Percentiles rank a stretch among this genome's conserved stretches.
Evolutionary conservation across 2,329 filamentous ascomycete species (phyloP).

Genomic region (Erysiphe pisi): DNA sequence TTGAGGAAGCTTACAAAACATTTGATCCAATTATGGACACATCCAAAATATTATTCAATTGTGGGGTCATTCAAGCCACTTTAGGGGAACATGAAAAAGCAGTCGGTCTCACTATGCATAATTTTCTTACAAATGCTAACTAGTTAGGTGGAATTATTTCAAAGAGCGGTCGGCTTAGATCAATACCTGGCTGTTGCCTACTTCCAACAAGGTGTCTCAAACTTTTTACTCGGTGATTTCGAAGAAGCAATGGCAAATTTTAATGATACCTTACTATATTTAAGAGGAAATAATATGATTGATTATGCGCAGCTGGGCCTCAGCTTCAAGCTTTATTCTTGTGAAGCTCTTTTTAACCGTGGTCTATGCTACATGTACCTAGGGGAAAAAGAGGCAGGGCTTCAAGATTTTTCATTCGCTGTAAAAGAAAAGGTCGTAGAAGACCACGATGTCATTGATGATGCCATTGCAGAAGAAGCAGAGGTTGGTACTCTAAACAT

Average conservation of each 20-base stretch:
- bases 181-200: constrained; percentile 96
- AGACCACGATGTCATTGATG: constrained; percentile 96
- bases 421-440: constrained; percentile 93
- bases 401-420: constrained; percentile 83
- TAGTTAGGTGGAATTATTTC: constrained; percentile 82
- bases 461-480: constrained; percentile 85
- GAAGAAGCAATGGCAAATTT: constrained; percentile 97
- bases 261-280: constrained; percentile 91
- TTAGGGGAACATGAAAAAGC: constrained; percentile 92
- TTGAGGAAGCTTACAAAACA: constrained; percentile 72
- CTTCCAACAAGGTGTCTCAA: constrained; percentile 97
- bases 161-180: constrained; percentile 78
- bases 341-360: constrained; percentile 94
- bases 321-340: constrained; percentile 93
- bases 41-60: constrained; percentile 97
- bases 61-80: constrained; percentile 93
- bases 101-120: constrained; percentile 46
- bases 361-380: constrained; percentile 96
- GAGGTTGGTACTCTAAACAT: constrained; percentile 49
- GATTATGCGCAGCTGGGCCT: constrained; percentile 94
- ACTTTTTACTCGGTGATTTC: constrained; percentile 93
- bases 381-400: constrained; percentile 76
- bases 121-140: constrained; percentile 15
- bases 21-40: constrained; percentile 88
- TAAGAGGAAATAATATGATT: constrained; percentile 92